Evolutionary conservation across 257 asterid genomes (phyloP), one percentile per base, ranked within the genome.

Genomic region (Knoxia roxburghii): DNA sequence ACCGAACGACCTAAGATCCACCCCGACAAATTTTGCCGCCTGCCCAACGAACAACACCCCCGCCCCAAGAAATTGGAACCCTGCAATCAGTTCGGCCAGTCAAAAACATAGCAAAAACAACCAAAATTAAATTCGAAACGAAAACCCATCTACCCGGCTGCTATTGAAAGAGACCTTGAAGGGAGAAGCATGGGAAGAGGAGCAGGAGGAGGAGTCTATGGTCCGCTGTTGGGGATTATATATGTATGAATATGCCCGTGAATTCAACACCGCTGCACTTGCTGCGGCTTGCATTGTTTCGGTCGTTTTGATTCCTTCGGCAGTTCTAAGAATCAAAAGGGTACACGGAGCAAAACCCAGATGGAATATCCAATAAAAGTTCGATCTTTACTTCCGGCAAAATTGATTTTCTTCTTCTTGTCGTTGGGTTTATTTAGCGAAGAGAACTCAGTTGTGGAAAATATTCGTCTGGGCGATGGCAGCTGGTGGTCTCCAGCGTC

Each of bases 161-260:
- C 14, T 14, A 48, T 48, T 1, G 53, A 48, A 4, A 27, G 6
- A 50, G 9, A 70, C 79, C 76, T 70, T 70, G 40, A 52, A 30
- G 5, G 46, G 55, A 65, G 62, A 20, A 61, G 51, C 57, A 67
- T 3, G 70, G 26, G 91, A 72, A 56, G 84, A 65, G 45, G 85
- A 75, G 39, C 81, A 77, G 54, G 81, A 71, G 4, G 84, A 74
- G 40, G 82, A 41, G 0, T 83, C 85, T 50, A 76, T 71, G 80
- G 80, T 64, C 69, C 75, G 84, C 52, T 65, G 82, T 50, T 75
- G 70, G 11, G 66, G 37, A 41, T 68, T 85, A 52, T 65, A 80
- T 49, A 48, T 45, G 77, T 62, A 72, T 37, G 81, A 56, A 52
- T 68, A 78, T 7, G 86, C 23, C 33, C 79, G 70, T 67, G 85